Conservation (phyloP, 2,329 filamentous ascomycete genomes). For the Penicillium sp. region DNA sequence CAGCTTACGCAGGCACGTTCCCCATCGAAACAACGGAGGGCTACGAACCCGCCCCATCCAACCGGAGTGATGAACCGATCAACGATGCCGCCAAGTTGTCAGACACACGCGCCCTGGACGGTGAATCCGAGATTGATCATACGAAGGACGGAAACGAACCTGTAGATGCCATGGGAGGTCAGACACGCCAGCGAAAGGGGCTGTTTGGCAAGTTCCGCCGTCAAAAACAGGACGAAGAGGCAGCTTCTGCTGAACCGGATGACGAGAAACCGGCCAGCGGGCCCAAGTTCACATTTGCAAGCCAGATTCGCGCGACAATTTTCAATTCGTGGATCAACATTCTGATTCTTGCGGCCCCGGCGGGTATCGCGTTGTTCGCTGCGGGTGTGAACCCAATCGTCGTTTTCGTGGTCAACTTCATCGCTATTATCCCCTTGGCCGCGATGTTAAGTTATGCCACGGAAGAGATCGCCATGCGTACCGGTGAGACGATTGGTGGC, state of each 20-base stretch:
- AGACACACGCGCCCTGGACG: slow-evolving; percentile 8
- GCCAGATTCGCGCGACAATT: slow-evolving; percentile 58
- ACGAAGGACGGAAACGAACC: neutral
- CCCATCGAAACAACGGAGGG: slow-evolving; percentile 22
- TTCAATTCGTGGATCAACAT: slow-evolving; percentile 85
- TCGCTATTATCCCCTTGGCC: slow-evolving; percentile 86
- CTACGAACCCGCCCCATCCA: slow-evolving; percentile 22
- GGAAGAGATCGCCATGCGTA: slow-evolving; percentile 69
- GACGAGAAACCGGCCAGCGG: slow-evolving; percentile 16
- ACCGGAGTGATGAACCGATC: slow-evolving; percentile 27
- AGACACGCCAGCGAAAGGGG: slow-evolving; percentile 25
- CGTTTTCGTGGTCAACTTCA: slow-evolving; percentile 84
- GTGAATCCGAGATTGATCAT: slow-evolving; percentile 2
- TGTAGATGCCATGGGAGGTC: neutral
- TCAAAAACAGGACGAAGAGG: slow-evolving; percentile 1
- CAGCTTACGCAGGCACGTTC: slow-evolving; percentile 22
- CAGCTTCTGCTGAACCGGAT: slow-evolving; percentile 1
- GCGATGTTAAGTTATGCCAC: slow-evolving; percentile 82
- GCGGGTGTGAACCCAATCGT: slow-evolving; percentile 53
- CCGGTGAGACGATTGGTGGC: slow-evolving; percentile 80
- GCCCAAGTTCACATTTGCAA: slow-evolving; percentile 33
- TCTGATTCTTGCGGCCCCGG: slow-evolving; percentile 69
- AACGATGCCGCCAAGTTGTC: slow-evolving; percentile 11
- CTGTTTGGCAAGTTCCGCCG: slow-evolving; percentile 17
- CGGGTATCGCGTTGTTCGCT: slow-evolving; percentile 71